Evolutionary conservation across 768 basidiomycete species (phyloP), one percentile per base, ranked within the genome.

Genomic region (Leccinum imitatum): DNA sequence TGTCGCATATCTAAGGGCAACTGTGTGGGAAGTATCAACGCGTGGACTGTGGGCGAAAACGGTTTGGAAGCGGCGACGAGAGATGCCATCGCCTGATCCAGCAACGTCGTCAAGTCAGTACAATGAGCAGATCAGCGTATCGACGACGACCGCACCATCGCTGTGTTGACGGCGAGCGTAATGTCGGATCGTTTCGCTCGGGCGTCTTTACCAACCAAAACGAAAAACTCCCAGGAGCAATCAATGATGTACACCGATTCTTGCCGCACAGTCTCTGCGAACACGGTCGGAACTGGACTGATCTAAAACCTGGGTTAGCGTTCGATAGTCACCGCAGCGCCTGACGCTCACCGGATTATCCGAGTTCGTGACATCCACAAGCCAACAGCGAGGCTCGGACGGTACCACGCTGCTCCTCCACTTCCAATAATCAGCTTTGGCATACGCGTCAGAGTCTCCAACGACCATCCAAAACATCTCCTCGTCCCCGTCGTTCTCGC

Each of bases 391-490:
- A 41, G 89, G 83, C 51, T 82, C 79, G 7, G 71, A 66, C 7
- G 70, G 67, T 46, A 68, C 57, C n/a, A 76, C 71, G 17, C 65
- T 70, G 25, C 73, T 72, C 65, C 87, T 81, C 89, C 90, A 94
- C 67, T 71, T 82, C 92, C 92, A 94, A 70, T 93, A 88, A 64
- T 93, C 84, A 1, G 92, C 92, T 47, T 82, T 85, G 3, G 90
- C 90, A 69, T 86, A 92, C 4, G 66, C 63, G 2, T 82, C 81
- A 2, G 84, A 80, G 23, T 90, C 84, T n/a, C 91, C 91, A 3
- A 93, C 78, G 39, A 90, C 82, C 84, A 90, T 86, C 89, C 92
- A 92, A 69, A 94, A 92, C 82, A 92, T 85, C 60, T 91, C 89
- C 56, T 91, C 87, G 15, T 79, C 77, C 23, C 73, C 67, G 44